A percentile compares a stretch with the other conserved stretches of the same genome.
phyloP scores from a whole-genome alignment of 352 stramenopile species.

The Thraustochytrium striatum region DNA sequence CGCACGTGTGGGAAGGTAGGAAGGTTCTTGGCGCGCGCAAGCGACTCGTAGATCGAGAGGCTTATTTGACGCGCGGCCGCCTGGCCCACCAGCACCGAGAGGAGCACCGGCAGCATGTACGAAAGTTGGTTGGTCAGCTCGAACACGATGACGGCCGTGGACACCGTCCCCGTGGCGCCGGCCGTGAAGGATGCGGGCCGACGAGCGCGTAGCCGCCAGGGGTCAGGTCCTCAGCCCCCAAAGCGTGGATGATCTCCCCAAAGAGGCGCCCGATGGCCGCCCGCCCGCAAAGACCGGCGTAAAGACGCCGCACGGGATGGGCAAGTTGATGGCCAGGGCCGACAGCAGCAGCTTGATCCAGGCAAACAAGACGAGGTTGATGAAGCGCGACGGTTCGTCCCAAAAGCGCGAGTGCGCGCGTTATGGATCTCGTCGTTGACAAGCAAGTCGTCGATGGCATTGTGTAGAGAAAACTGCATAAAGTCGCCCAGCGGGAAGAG shows the following conservation, averaged over 20 bases:
- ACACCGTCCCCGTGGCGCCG: constrained; percentile 83
- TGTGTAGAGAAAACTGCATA: constrained; percentile 68
- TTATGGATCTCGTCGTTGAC: constrained; percentile 49
- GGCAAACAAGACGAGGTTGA: constrained; percentile 66
- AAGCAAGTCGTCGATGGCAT: constrained; percentile 80
- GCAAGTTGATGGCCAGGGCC: constrained; percentile 69
- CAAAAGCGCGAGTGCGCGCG: background rate
- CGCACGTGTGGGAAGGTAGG: constrained; percentile 72
- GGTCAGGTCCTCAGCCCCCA: constrained; percentile 3
- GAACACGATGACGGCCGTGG: constrained; percentile 87
- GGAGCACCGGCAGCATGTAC: constrained; percentile 78
- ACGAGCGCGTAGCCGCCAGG: constrained; percentile 72
- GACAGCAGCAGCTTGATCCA: constrained; percentile 71
- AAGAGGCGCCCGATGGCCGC: constrained; percentile 76
- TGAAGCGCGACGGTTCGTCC: constrained; percentile 21
- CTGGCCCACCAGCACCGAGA: constrained; percentile 69
- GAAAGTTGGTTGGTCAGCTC: constrained; percentile 82
- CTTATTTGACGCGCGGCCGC: constrained; percentile 67
- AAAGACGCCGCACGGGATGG: constrained; percentile 80
- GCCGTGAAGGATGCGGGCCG: constrained; percentile 78
- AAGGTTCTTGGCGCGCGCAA: constrained; percentile 69
- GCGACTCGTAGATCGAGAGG: constrained; percentile 75
- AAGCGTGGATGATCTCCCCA: constrained; percentile 62
- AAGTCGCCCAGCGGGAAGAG: constrained; percentile 71
- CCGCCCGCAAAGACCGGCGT: constrained; percentile 81